phyloP scores from a whole-genome alignment of 163 green algal genomes.

The Picocystis sp. region DNA sequence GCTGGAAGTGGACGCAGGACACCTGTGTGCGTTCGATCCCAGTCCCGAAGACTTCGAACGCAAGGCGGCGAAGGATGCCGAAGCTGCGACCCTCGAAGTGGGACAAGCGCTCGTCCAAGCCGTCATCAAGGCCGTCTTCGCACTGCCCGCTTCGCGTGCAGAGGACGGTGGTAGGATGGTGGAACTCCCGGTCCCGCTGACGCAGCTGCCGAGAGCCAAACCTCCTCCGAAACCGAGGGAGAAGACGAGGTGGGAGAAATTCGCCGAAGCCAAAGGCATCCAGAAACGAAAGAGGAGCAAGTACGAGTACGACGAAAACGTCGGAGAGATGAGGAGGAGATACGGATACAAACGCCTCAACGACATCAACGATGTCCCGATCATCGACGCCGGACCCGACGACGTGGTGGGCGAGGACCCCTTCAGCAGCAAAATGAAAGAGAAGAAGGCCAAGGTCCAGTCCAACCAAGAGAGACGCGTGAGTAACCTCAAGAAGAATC shows the following conservation, averaged over 20 bases:
- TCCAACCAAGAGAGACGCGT: constrained; percentile 46
- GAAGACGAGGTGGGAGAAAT: constrained; percentile 81
- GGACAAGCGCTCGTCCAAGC: constrained; percentile 17
- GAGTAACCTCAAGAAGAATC: constrained; percentile 48
- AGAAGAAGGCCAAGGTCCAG: constrained; percentile 54
- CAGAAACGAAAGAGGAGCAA: constrained; percentile 81
- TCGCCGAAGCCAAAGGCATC: constrained; percentile 88
- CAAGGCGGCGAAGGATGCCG: constrained; percentile 10
- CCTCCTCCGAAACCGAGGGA: constrained; percentile 61
- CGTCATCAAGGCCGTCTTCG: constrained; percentile 36
- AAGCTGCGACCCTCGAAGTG: constrained; percentile 14
- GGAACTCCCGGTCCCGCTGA: constrained; percentile 45
- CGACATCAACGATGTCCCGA: constrained; percentile 56
- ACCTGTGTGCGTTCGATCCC: constrained; percentile 61
- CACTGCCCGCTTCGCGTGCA: constrained; percentile 42
- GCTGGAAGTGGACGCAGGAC: constrained; percentile 70
- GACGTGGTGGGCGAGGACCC: constrained; percentile 71
- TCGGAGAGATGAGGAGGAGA: constrained; percentile 50
- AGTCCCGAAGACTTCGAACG: constrained; percentile 30
- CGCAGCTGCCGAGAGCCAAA: constrained; percentile 57
- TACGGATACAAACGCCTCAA: constrained; percentile 60
- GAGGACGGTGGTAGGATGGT: constrained; percentile 48
- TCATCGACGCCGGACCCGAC: constrained; percentile 62
- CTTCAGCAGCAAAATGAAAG: constrained; percentile 49
- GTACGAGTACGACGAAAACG: constrained; percentile 67